These are phyloP conservation scores for Tritrichomonas foetus DNA, from an alignment of 208 protist genomes.

Conservation along the genomic window DNA sequence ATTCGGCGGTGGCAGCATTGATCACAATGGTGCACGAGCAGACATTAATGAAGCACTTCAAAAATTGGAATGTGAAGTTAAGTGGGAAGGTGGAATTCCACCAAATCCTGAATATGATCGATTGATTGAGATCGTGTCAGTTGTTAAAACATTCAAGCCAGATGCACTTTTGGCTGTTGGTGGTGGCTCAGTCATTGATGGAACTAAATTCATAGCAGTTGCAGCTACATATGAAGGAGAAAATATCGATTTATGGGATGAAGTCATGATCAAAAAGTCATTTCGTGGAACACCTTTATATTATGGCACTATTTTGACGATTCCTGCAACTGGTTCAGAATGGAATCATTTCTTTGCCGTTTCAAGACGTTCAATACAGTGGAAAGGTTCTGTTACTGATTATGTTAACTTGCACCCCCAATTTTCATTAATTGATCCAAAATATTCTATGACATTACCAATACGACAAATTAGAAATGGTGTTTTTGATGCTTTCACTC, in stretches of 20 bases:
- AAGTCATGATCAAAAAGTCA: background rate
- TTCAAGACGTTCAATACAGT: background rate
- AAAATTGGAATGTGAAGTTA: background rate
- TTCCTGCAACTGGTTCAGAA: background rate
- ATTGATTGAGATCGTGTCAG: background rate
- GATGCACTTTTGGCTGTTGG: too few species aligned
- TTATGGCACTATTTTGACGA: background rate
- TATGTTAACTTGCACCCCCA: background rate
- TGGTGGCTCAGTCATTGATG: constrained; percentile 26
- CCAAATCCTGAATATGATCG: constrained; percentile 17
- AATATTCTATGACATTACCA: background rate
- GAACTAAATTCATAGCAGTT: background rate
- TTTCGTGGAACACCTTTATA: too few species aligned
- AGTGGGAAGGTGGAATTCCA: background rate
- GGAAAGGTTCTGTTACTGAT: background rate
- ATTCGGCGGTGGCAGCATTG: constrained; percentile 1
- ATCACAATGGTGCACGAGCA: background rate
- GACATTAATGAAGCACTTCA: background rate
- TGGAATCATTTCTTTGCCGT: background rate
- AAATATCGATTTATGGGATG: background rate
- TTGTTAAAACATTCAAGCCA: background rate
- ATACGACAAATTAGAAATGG: background rate
- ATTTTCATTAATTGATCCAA: background rate
- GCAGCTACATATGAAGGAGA: background rate
- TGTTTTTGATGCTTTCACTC: background rate